These are phyloP conservation scores for Patellifolia procumbens DNA, from an alignment of 179 eudicot species.

Conservation along the genomic window DNA sequence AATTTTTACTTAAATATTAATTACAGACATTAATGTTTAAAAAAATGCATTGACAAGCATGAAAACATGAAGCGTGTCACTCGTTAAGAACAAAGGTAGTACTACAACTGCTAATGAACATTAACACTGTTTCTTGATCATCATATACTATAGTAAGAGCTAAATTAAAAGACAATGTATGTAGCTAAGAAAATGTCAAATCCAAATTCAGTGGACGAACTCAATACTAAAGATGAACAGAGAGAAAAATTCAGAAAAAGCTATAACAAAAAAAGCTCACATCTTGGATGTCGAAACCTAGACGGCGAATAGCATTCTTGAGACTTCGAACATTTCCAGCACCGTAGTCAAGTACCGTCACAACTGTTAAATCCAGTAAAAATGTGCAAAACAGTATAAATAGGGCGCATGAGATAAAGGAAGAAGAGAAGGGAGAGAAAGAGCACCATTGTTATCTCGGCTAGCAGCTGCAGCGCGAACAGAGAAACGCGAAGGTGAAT, in stretches of 20 bases:
- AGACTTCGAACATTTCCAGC: constrained; percentile 98
- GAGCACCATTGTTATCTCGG: constrained; percentile 32
- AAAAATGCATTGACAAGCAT: too few relatives aligned
- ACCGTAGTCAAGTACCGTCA: constrained; percentile 92
- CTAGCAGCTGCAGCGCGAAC: constrained; percentile 21
- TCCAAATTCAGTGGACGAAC: too few relatives aligned
- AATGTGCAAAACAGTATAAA: too few relatives aligned
- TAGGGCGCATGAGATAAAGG: too few relatives aligned
- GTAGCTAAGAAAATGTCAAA: neutral
- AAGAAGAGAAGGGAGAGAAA: neutral
- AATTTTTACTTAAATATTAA: too few relatives aligned
- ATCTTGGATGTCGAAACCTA: constrained; percentile 76
- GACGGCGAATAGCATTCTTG: constrained; percentile 76
- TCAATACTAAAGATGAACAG: too few relatives aligned
- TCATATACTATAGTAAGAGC: neutral
- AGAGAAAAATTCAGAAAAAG: neutral
- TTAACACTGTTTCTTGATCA: too few relatives aligned
- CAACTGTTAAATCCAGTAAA: constrained; percentile 41
- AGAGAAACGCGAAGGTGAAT: constrained; percentile 12
- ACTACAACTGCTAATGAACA: too few relatives aligned
- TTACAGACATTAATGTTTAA: too few relatives aligned
- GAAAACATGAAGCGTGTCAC: too few relatives aligned
- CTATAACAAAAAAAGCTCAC: constrained; percentile 34
- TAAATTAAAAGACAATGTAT: neutral
- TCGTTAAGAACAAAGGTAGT: too few relatives aligned